Evolutionary conservation across 352 stramenopile genomes (phyloP), one percentile per base, ranked within the genome.

Genomic region (Phytophthora megakarya): DNA sequence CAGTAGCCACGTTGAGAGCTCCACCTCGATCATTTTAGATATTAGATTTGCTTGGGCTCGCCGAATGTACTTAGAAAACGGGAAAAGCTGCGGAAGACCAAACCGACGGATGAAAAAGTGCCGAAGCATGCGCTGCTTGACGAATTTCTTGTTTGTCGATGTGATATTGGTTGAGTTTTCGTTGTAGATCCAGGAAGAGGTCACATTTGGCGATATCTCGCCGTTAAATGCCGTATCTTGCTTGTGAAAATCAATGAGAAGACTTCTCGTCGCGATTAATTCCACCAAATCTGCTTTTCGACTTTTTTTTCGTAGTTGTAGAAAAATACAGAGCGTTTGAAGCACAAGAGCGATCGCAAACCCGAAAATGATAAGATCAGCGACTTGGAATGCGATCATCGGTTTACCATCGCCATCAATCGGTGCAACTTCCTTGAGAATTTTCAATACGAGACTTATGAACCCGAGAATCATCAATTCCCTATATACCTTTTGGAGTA

Each of bases 41-140:
- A 92, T 86, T 59, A 90, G 76, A 59, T 79, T 84, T 26, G 85
- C 80, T 51, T 90, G 84, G 2, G 78, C 78, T 16, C 83, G 75
- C 28, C 77, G 60, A 76, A 73, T 60, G 53, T 92, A 92, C 64
- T 89, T 90, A 49, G 72, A 71, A 48, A 89, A 92, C 5, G 84
- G 80, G 32, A 83, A 83, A 13, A 88, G 65, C 52, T 86, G 60
- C 0, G 79, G 79, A 13, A 88, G 63, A 1, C 60, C 65, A 46
- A 83, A 81, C 8, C 44, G 63, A 9, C 61, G 56, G 3, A 88
- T 60, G 19, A 88, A 88, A 18, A 81, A 67, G 32, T 76, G 67
- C 0, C 76, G 70, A 18, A 86, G 63, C 3, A 82, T 16, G 10
- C 78, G 69, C 18, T 71, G 61, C 22, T 73, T 39, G 11, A 78